These are phyloP conservation scores for Citrullus mucosospermus DNA, from an alignment of 306 rosid species.

Conservation along the genomic window DNA sequence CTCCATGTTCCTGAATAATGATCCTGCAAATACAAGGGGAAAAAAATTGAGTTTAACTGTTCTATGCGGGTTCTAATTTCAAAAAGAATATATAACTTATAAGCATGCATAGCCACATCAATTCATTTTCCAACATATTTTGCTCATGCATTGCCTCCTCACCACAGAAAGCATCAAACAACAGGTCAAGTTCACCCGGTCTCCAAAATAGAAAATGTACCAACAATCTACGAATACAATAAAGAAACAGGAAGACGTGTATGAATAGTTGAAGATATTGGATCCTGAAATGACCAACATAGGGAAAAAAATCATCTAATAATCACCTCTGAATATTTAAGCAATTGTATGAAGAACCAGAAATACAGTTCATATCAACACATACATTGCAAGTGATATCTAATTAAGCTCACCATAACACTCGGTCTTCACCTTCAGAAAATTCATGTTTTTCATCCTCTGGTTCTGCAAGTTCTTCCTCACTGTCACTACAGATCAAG, in stretches of 20 bases:
- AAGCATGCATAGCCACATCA: neutral
- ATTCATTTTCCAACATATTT: neutral
- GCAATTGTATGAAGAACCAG: neutral
- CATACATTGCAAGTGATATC: conserved; percentile 1
- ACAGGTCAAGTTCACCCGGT: neutral
- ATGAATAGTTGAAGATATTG: neutral
- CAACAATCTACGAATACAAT: neutral
- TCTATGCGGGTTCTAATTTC: neutral
- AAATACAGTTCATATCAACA: neutral
- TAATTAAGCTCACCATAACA: conserved; percentile 47
- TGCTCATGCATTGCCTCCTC: neutral
- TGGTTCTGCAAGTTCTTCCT: conserved; percentile 69
- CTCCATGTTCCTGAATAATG: conserved; percentile 73
- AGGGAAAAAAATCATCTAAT: neutral
- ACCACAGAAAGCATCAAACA: neutral
- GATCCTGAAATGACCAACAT: neutral
- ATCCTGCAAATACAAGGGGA: conserved; percentile 38
- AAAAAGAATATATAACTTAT: neutral
- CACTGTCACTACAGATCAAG: conserved; percentile 86
- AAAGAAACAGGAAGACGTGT: neutral
- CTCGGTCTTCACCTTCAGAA: conserved; percentile 64
- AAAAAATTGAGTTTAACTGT: neutral
- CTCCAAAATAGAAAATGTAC: neutral
- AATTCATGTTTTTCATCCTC: conserved; percentile 81
- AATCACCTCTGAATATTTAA: neutral